phyloP scores from a whole-genome alignment of 352 stramenopile species.

The Pythium rishiriense region DNA sequence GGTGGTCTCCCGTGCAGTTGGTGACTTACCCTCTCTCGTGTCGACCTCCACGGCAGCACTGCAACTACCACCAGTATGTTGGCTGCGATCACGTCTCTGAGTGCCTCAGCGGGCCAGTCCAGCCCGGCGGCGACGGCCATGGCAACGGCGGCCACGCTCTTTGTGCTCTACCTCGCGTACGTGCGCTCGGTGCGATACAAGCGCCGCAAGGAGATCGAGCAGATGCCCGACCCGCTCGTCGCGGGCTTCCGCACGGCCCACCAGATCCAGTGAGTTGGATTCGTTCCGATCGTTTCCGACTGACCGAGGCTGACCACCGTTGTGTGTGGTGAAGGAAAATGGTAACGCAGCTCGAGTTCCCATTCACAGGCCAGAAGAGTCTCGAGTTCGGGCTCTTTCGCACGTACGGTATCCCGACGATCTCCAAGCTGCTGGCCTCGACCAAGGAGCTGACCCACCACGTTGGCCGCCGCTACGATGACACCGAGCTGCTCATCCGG shows the following conservation, averaged over 20 bases:
- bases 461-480: constrained; percentile 15
- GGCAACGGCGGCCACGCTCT: constrained; percentile 6
- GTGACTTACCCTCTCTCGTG: no score
- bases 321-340: constrained; percentile 5
- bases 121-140: neutral
- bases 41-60: no score
- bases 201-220: constrained; percentile 14
- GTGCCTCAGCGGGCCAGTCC: no score
- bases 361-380: constrained; percentile 11
- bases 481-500: constrained; percentile 16
- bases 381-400: constrained; percentile 24
- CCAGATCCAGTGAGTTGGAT: constrained; percentile 16
- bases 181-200: constrained; percentile 16
- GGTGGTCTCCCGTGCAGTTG: no score
- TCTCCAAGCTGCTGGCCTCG: constrained; percentile 9
- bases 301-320: no score
- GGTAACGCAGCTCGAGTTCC: constrained; percentile 12
- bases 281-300: no score
- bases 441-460: constrained; percentile 19
- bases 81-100: no score
- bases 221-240: constrained; percentile 14
- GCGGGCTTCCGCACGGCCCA: constrained; percentile 13
- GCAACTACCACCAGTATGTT: no score
- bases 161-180: constrained; percentile 21
- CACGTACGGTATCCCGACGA: constrained; percentile 20